phyloP scores from a whole-genome alignment of 352 stramenopile genomes.

The Aphanomyces invadans region DNA sequence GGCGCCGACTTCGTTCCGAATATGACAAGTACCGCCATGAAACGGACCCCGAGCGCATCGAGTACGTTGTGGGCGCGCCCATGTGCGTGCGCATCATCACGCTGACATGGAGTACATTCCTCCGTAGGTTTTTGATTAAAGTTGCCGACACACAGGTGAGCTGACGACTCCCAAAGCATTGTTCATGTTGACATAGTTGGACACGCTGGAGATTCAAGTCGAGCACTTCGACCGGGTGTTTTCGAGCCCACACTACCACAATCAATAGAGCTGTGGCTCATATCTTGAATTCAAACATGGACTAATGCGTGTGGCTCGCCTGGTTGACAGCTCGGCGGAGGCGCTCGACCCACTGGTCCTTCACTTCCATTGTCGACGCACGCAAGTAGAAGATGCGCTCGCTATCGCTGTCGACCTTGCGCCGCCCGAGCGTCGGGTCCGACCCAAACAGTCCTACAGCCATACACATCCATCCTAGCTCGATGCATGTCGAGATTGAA shows the following conservation, averaged over 20 bases:
- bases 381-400: conserved; percentile 76
- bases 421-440: conserved; percentile 73
- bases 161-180: background rate
- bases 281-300: too few species aligned
- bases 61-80: conserved; percentile 27
- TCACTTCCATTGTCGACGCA: conserved; percentile 74
- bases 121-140: conserved; percentile 49
- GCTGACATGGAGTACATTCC: background rate
- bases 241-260: conserved; percentile 57
- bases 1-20: conserved; percentile 53
- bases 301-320: background rate
- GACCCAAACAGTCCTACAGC: conserved; percentile 41
- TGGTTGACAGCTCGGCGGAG: conserved; percentile 31
- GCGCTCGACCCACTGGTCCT: conserved; percentile 73
- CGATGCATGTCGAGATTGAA: too few species aligned
- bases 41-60: conserved; percentile 43
- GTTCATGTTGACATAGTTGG: conserved; percentile 32
- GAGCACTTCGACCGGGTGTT: conserved; percentile 51
- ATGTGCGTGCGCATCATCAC: too few species aligned
- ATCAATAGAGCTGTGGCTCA: background rate
- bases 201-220: conserved; percentile 65
- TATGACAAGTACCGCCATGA: conserved; percentile 59
- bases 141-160: conserved; percentile 53
- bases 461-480: background rate
- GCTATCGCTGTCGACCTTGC: conserved; percentile 56